phyloP scores from a whole-genome alignment of 805 yeast genomes.

The Kodamaea neixiangensis region DNA sequence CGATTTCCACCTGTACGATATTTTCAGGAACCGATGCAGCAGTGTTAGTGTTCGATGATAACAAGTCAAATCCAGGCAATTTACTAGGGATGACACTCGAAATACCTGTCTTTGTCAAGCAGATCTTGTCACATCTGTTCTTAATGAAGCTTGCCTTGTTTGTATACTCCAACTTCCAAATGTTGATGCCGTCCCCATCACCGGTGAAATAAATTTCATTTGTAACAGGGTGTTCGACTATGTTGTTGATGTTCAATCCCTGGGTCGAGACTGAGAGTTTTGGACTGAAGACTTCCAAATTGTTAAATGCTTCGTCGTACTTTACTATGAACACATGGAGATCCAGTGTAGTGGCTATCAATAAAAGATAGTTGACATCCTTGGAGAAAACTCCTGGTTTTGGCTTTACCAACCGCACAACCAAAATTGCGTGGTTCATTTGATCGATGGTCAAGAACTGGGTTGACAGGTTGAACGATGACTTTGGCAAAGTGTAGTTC shows the following conservation, averaged over 20 bases:
- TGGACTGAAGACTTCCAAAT: constrained; percentile 75
- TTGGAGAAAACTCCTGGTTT: constrained; percentile 78
- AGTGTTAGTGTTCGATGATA: constrained; percentile 18
- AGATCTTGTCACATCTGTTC: constrained; percentile 78
- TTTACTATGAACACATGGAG: constrained; percentile 77
- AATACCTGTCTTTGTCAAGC: constrained; percentile 69
- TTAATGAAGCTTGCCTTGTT: constrained; percentile 85
- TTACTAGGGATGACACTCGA: constrained; percentile 40
- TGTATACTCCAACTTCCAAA: constrained; percentile 87
- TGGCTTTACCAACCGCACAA: constrained; percentile 80
- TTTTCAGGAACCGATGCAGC: constrained; percentile 47
- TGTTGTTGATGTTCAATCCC: constrained; percentile 70
- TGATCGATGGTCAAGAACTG: constrained; percentile 84
- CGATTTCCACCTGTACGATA: constrained; percentile 66
- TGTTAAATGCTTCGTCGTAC: constrained; percentile 41
- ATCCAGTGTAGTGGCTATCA: constrained; percentile 79
- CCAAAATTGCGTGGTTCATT: constrained; percentile 71
- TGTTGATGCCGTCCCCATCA: constrained; percentile 69
- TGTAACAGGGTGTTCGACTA: constrained; percentile 59
- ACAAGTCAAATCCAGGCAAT: constrained; percentile 35
- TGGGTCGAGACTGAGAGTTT: constrained; percentile 77
- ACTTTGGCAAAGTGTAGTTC: constrained; percentile 67
- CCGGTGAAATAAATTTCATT: constrained; percentile 86
- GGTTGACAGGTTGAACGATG: constrained; percentile 39
- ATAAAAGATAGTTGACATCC: constrained; percentile 67